Evolutionary conservation across 129 eudicot genomes (phyloP), one percentile per base, ranked within the genome.

Genomic region (Artemisia argyi): DNA sequence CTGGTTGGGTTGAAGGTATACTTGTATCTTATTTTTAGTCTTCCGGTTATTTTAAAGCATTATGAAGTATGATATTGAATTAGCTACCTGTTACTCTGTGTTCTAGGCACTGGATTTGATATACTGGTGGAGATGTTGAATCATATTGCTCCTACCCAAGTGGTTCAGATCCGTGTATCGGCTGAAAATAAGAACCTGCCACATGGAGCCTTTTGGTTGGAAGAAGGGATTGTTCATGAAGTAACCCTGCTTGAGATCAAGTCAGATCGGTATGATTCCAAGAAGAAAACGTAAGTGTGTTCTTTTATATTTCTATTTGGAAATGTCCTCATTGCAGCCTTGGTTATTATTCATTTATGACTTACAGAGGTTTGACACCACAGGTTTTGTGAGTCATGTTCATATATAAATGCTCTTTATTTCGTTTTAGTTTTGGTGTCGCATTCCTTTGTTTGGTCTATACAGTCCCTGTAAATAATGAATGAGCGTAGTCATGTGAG

Each of bases 1-100:
- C 97, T 62, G 94, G 87, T 62, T 90, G 91, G 97, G 87, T 90
- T 18, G 84, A 90, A 85, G 97, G 97, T 86, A 68, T 64, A 61
- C 8, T 59, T 72, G 47, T 65, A 49, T 58, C 16, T 53, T 62
- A 30, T n/a, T 18, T 20, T 68, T 63, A 3, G 22, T 58, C 24
- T 58, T 9, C 11, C 3, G 1, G 32, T 26, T 57, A 19, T 10
- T 9, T 19, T 7, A 19, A 7, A 19, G 22, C 15, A 18, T 58
- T 58, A 11, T 16, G 59, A 16, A 35, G 42, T 35, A 55, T 8
- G 61, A 55, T 55, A 55, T 2, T 55, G 11, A 17, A 18, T 17
- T 17, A 55, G 3, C 11, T 56, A 56, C 20, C 11, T 16, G 12
- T 56, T 56, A 56, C 61, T 56, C 9, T 68, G 10, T 77, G 17